Evolutionary conservation across 1,139 yeast species (phyloP), one percentile per base, ranked within the genome.

Genomic region (Suhomyces wounanorum): DNA sequence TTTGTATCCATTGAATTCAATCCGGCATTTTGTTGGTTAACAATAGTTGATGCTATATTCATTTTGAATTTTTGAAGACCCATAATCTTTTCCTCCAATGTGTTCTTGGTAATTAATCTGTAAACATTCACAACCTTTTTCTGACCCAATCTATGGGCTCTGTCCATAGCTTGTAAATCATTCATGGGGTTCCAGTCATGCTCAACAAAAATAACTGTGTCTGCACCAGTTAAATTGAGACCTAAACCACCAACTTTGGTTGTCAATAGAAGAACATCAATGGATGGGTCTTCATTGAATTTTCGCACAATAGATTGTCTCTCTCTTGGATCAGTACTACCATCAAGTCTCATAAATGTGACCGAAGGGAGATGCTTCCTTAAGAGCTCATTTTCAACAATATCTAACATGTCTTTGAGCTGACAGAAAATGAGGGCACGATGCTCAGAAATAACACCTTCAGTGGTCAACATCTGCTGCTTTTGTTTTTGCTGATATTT

Each of bases 111-210:
- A 60, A 95, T 89, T 59, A 95, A 78, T 61, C 98, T 79, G 65
- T 92, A 92, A 16, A 95, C 99, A 67, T 91, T 90, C 43, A 95
- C 99, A 37, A 94, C 97, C 66, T 92, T 94, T 74, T 91, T 91
- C 70, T 95, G 99, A 4, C 99, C 99, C 59, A 95, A 83, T 68
- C 99, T 81, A 69, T 95, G 99, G 0, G 99, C 99, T 64, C 99
- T 81, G 67, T 95, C 99, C 99, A 95, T 95, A 0, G 99, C 99
- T 68, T 95, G 99, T 54, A 95, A 77, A 74, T 95, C 99, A 65
- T 91, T 94, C 99, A 95, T 95, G 23, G 99, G 99, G 66, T 95
- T 95, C 99, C 99, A 95, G 69, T 95, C 99, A 65, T 95, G 99
- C 65, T 95, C 99, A 38, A 95, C 96, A 72, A 95, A 95, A 13